These are phyloP conservation scores for Mycena rebaudengoi DNA, from an alignment of 768 basidiomycete genomes.

Conservation along the genomic window DNA sequence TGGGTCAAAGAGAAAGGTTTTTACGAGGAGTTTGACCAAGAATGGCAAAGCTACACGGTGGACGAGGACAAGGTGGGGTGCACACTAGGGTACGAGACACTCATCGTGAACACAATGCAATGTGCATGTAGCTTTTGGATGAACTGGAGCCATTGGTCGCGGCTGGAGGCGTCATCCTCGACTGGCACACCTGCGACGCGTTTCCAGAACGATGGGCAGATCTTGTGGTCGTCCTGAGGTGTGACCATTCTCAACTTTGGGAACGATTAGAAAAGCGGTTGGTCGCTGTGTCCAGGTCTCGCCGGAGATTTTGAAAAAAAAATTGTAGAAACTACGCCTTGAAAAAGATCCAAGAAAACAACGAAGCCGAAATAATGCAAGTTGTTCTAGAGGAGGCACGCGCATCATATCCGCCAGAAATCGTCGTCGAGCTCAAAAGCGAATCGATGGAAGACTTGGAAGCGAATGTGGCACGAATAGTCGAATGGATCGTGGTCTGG, in stretches of 20 bases:
- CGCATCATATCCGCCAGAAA: slow-evolving; percentile 84
- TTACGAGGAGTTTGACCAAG: slow-evolving; percentile 88
- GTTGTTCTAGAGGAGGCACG: slow-evolving; percentile 89
- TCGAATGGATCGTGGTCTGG: slow-evolving; percentile 91
- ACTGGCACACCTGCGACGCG: slow-evolving; percentile 94
- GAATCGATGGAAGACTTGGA: slow-evolving; percentile 84
- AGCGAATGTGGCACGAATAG: slow-evolving; percentile 84
- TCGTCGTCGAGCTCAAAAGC: slow-evolving; percentile 86
- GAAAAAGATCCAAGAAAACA: slow-evolving; percentile 98
- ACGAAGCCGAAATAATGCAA: slow-evolving; percentile 98
- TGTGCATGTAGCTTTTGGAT: slow-evolving; percentile 88
- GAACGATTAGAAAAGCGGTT: slow-evolving; percentile 91
- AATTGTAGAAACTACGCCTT: slow-evolving; percentile 77
- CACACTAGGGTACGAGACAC: background rate
- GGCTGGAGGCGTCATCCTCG: slow-evolving; percentile 83
- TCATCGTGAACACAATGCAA: slow-evolving; percentile 16
- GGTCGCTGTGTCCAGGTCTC: slow-evolving; percentile 28
- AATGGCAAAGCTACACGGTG: slow-evolving; percentile 94
- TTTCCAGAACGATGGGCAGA: slow-evolving; percentile 98
- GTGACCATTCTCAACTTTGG: slow-evolving; percentile 89
- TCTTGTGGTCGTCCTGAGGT: slow-evolving; percentile 90
- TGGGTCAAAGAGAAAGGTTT: slow-evolving; percentile 85
- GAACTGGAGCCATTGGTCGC: slow-evolving; percentile 79
- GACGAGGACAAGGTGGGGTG: slow-evolving; percentile 92
- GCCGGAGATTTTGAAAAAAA: background rate